A percentile compares a stretch with the other conserved stretches of the same genome.
These are phyloP conservation scores for Apiotrichum mycotoxinovorans DNA, from an alignment of 1,284 basidiomycete genomes.

Conservation along the genomic window DNA sequence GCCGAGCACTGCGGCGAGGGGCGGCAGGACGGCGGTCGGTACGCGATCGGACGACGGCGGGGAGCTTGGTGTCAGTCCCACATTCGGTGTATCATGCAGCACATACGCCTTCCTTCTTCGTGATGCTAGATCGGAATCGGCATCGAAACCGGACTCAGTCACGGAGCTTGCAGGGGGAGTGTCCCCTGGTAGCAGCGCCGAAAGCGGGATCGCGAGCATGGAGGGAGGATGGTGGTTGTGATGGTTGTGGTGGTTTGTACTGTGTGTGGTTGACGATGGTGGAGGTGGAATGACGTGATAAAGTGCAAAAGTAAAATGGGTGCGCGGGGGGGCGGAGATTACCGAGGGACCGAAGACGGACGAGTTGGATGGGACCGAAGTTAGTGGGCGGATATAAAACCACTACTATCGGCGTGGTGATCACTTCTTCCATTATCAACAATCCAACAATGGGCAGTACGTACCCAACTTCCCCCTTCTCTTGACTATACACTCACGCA, in stretches of 20 bases:
- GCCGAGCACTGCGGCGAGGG: slow-evolving; percentile 25
- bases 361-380: not conserved
- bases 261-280: not conserved
- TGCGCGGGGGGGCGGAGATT: not conserved
- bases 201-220: too few relatives aligned
- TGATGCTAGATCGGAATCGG: slow-evolving; percentile 18
- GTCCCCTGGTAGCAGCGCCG: too few relatives aligned
- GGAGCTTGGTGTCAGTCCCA: slow-evolving; percentile 7
- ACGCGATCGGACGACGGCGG: slow-evolving; percentile 25
- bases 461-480: not conserved
- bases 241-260: not conserved
- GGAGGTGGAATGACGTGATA: not conserved
- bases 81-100: too few relatives aligned
- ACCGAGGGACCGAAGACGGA: not conserved
- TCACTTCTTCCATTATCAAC: not conserved
- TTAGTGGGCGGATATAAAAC: not conserved
- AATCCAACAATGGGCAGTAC: slow-evolving; percentile 17
- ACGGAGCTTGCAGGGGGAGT: too few relatives aligned
- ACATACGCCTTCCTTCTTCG: too few relatives aligned
- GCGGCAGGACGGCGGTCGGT: slow-evolving; percentile 20
- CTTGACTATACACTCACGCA: not conserved
- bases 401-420: not conserved
- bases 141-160: too few relatives aligned
- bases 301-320: not conserved
- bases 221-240: not conserved